Conservation (phyloP, 768 basidiomycete genomes). For the Fomitopsis pulvina region DNA sequence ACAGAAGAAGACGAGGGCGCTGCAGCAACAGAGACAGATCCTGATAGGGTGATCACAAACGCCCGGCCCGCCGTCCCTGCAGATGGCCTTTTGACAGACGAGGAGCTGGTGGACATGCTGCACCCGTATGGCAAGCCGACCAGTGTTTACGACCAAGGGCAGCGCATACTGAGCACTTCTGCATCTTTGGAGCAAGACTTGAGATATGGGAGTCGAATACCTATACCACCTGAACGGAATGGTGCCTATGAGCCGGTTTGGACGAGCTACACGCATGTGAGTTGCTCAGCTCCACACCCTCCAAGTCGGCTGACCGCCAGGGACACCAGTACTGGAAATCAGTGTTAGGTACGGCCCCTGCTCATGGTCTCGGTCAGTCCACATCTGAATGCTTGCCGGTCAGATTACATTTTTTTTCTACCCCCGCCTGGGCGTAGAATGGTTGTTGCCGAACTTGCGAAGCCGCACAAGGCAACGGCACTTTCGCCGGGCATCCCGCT, state of each 20-base stretch:
- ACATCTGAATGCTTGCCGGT: slow-evolving; percentile 6
- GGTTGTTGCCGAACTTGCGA: slow-evolving; percentile 47
- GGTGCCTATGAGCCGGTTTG: slow-evolving; percentile 76
- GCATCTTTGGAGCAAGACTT: slow-evolving; percentile 13
- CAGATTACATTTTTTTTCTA: slow-evolving; percentile 88
- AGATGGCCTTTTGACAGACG: slow-evolving; percentile 65
- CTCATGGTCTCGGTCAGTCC: neutral
- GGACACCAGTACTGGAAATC: slow-evolving; percentile 68
- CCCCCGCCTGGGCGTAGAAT: slow-evolving; percentile 32
- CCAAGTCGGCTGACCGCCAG: no score
- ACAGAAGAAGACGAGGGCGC: slow-evolving; percentile 39
- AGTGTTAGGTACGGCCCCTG: slow-evolving; percentile 54
- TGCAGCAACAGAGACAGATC: slow-evolving; percentile 40
- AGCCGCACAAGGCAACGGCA: slow-evolving; percentile 50
- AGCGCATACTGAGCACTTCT: slow-evolving; percentile 13
- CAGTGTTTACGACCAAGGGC: slow-evolving; percentile 67
- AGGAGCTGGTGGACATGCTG: slow-evolving; percentile 51
- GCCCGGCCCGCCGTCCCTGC: slow-evolving; percentile 49
- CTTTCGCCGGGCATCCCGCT: slow-evolving; percentile 75
- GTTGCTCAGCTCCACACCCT: slow-evolving; percentile 2
- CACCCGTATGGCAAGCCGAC: slow-evolving; percentile 30
- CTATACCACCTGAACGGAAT: slow-evolving; percentile 30
- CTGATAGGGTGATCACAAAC: slow-evolving; percentile 67
- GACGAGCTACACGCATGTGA: slow-evolving; percentile 68
- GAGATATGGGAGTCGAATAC: slow-evolving; percentile 48